Evolutionary conservation across 352 stramenopile species (phyloP).

Genomic region (Blastocystis sp.): DNA sequence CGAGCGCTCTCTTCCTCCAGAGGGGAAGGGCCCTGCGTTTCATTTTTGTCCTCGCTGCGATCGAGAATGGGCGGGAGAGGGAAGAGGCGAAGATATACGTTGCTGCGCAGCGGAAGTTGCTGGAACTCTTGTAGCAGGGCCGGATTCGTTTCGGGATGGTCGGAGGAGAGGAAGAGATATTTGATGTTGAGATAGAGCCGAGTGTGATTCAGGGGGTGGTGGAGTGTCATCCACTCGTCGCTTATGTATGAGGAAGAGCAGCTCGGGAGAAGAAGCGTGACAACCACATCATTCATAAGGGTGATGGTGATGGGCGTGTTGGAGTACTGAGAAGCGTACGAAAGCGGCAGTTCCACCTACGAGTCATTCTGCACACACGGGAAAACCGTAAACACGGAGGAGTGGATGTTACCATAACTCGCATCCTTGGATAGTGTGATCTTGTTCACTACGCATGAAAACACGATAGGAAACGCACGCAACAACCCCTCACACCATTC

Average conservation of each 20-base stretch:
- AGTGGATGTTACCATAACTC: background rate
- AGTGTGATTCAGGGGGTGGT: background rate
- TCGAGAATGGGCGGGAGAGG: background rate
- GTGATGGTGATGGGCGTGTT: background rate
- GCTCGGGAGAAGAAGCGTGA: background rate
- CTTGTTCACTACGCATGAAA: slow-evolving; percentile 10
- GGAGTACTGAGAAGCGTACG: background rate
- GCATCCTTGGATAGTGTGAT: background rate
- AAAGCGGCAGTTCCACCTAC: background rate
- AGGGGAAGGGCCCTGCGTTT: background rate
- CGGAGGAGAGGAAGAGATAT: background rate
- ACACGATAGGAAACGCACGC: background rate
- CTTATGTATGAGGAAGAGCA: slow-evolving; percentile 3
- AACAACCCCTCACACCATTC: slow-evolving; percentile 26
- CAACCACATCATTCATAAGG: background rate
- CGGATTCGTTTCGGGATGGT: background rate
- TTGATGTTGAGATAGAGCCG: slow-evolving; percentile 50
- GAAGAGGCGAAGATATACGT: slow-evolving; percentile 20
- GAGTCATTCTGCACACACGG: background rate
- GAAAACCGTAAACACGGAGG: slow-evolving; percentile 1
- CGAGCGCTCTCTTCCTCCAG: background rate
- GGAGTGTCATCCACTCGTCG: slow-evolving; percentile 6
- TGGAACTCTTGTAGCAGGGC: background rate
- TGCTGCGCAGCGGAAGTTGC: background rate
- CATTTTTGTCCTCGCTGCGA: background rate